Percentiles rank a stretch among this genome's conserved stretches.
These are phyloP conservation scores for Aspergillus fumigatiaffinis DNA, from an alignment of 2,329 filamentous ascomycete species.

Conservation along the genomic window DNA sequence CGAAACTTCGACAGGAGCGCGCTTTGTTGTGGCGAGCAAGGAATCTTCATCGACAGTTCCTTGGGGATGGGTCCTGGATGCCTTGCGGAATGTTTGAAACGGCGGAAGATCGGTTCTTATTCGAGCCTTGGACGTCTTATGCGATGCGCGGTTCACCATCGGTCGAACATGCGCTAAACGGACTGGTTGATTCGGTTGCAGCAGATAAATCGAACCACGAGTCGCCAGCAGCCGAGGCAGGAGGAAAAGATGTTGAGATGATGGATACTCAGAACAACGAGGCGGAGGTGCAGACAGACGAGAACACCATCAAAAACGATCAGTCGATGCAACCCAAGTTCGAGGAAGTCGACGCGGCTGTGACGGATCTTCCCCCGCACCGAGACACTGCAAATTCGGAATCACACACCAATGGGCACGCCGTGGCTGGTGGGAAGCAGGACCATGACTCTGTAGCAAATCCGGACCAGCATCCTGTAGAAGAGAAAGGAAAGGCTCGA, in stretches of 20 bases:
- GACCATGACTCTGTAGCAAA: slow-evolving; percentile 3
- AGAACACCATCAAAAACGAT: slow-evolving; percentile 8
- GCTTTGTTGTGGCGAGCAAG: slow-evolving; percentile 56
- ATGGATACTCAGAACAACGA: slow-evolving; percentile 18
- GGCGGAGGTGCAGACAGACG: slow-evolving; percentile 1
- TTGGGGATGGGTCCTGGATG: slow-evolving; percentile 59
- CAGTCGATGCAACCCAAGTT: slow-evolving; percentile 26
- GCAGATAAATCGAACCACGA: slow-evolving; percentile 11
- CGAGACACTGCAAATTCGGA: slow-evolving; percentile 17
- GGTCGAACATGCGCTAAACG: slow-evolving; percentile 15
- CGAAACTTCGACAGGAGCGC: slow-evolving; percentile 56
- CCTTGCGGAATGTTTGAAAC: slow-evolving; percentile 53
- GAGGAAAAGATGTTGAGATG: slow-evolving; percentile 34
- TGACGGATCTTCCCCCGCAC: slow-evolving; percentile 32
- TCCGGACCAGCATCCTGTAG: slow-evolving; percentile 9
- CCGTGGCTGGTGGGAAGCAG: slow-evolving; percentile 2
- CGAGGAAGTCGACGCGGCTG: slow-evolving; percentile 33
- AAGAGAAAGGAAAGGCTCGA: slow-evolving; percentile 10
- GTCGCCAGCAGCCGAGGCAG: slow-evolving; percentile 1
- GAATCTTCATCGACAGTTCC: slow-evolving; percentile 54
- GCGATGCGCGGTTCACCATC: slow-evolving; percentile 12
- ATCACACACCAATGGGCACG: slow-evolving; percentile 12
- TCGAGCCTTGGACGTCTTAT: slow-evolving; percentile 33
- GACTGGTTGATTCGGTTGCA: slow-evolving; percentile 7
- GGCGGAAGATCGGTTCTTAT: slow-evolving; percentile 46